phyloP scores from a whole-genome alignment of 129 eudicot genomes.

The Arctium lappa region DNA sequence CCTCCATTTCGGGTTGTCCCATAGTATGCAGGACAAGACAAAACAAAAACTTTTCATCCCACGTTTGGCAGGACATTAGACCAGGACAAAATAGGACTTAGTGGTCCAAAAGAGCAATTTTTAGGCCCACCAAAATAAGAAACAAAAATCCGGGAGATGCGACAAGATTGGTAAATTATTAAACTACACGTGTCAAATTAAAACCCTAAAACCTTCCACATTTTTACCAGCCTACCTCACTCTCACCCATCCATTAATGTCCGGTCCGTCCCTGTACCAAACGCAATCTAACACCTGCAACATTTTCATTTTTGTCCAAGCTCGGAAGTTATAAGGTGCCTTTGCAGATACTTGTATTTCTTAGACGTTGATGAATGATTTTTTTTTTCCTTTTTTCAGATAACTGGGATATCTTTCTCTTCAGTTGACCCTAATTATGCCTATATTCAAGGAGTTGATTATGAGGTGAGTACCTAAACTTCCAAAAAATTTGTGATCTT shows the following conservation, averaged over 20 bases:
- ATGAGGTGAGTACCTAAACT: slow-evolving; percentile 53
- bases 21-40: too few species aligned
- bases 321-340: neutral
- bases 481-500: neutral
- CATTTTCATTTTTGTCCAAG: neutral
- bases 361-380: neutral
- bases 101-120: neutral
- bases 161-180: neutral
- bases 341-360: neutral
- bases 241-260: too few species aligned
- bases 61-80: neutral
- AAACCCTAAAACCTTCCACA: neutral
- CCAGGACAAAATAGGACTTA: neutral
- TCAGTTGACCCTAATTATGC: slow-evolving; percentile 62
- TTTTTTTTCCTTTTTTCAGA: slow-evolving; percentile 35
- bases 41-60: too few species aligned
- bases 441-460: slow-evolving; percentile 85
- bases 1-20: too few species aligned
- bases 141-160: neutral
- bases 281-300: neutral
- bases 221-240: neutral
- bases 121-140: neutral
- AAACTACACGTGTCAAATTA: neutral
- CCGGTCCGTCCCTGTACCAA: too few species aligned
- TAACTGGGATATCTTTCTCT: slow-evolving; percentile 83